These are phyloP conservation scores for Pseudogymnoascus sp. DNA, from an alignment of 2,329 filamentous ascomycete species.

Conservation along the genomic window DNA sequence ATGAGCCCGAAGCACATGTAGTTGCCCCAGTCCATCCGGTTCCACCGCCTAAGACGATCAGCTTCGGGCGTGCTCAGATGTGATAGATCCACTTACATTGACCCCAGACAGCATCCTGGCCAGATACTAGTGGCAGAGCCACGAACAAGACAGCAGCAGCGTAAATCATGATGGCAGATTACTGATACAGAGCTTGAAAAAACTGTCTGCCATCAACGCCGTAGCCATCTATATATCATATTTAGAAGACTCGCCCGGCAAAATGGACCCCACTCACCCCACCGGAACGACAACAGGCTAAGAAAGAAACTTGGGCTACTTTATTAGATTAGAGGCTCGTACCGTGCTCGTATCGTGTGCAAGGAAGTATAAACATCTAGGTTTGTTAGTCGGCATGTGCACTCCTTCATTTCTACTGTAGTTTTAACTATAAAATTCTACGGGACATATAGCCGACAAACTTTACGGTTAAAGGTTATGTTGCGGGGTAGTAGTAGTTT, in stretches of 20 bases:
- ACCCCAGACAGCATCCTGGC: neutral
- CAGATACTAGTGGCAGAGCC: constrained; percentile 8
- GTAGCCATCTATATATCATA: neutral
- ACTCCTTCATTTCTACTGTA: neutral
- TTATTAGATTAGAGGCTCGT: no score
- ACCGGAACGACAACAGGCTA: neutral
- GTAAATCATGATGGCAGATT: neutral
- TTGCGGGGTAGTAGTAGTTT: neutral
- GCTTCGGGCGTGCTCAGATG: no score
- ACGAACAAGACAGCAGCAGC: neutral
- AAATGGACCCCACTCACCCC: neutral
- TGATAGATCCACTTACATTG: no score
- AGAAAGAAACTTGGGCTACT: neutral
- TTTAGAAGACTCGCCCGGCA: neutral
- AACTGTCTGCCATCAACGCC: neutral
- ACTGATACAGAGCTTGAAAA: neutral
- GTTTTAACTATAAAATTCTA: neutral
- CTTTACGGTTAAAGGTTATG: neutral
- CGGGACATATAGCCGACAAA: neutral
- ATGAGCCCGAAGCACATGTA: no score
- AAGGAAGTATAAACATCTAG: neutral
- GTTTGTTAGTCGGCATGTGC: neutral
- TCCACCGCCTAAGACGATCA: no score
- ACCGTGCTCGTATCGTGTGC: no score
- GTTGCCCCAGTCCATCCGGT: no score